Conservation (phyloP, 345 rosid genomes). For the Eucalyptus sideroxylon region DNA sequence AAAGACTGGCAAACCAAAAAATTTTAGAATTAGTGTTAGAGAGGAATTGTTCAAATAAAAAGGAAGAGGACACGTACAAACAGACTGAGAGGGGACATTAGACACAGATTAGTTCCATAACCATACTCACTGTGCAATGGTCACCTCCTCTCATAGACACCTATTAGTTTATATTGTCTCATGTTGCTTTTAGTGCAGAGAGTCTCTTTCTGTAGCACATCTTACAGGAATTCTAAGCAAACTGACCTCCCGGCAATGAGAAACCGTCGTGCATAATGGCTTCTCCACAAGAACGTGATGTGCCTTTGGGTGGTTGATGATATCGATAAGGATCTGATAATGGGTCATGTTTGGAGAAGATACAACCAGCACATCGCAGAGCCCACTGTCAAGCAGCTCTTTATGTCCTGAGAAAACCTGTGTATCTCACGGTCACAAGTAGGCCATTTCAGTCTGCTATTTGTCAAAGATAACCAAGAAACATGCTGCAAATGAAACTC, state of each 20-base stretch:
- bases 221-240: background rate
- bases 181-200: background rate
- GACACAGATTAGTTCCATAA: background rate
- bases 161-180: background rate
- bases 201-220: background rate
- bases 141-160: background rate
- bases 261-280: constrained; percentile 83
- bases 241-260: constrained; percentile 70
- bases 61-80: background rate
- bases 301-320: constrained; percentile 58
- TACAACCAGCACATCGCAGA: constrained; percentile 72
- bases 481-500: background rate
- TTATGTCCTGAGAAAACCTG: constrained; percentile 76
- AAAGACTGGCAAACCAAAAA: background rate
- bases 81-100: background rate
- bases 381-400: constrained; percentile 63
- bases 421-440: background rate
- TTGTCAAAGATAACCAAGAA: background rate
- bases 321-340: constrained; percentile 70
- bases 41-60: background rate
- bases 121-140: background rate
- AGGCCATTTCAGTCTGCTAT: background rate
- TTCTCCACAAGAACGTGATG: constrained; percentile 96
- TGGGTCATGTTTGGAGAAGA: constrained; percentile 98
- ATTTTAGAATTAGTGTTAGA: background rate